These are phyloP conservation scores for Paramecium sexaurelia DNA, from an alignment of 73 alveolate species.

Conservation along the genomic window DNA sequence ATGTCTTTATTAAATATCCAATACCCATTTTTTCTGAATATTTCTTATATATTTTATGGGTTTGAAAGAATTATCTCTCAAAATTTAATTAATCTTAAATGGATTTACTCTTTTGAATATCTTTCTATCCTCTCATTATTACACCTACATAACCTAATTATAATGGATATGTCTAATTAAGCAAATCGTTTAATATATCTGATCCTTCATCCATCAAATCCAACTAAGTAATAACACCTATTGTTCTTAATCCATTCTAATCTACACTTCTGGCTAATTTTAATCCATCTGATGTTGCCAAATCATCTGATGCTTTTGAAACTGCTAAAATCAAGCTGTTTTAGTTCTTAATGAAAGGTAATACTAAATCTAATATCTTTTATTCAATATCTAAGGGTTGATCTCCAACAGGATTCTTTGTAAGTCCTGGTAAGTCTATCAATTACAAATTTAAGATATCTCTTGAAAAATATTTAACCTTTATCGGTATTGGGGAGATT, in stretches of 20 bases:
- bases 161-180: conserved; percentile 89
- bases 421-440: conserved; percentile 97
- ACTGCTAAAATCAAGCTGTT: conserved; percentile 92
- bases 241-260: conserved; percentile 90
- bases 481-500: conserved; percentile 78
- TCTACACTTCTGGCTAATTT: conserved; percentile 95
- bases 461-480: conserved; percentile 84
- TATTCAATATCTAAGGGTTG: conserved; percentile 94
- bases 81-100: conserved; percentile 77
- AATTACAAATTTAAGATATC: conserved; percentile 92
- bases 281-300: conserved; percentile 94
- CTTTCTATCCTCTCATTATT: conserved; percentile 73
- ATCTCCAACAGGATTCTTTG: conserved; percentile 91
- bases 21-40: conserved; percentile 70
- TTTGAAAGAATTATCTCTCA: conserved; percentile 76
- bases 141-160: conserved; percentile 98
- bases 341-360: conserved; percentile 79
- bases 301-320: conserved; percentile 92
- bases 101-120: conserved; percentile 78
- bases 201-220: conserved; percentile 94
- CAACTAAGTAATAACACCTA: conserved; percentile 91
- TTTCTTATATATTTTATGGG: conserved; percentile 75
- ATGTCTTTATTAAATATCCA: conserved; percentile 60
- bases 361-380: conserved; percentile 78
- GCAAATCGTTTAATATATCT: conserved; percentile 88